Evolutionary conservation across 2,329 filamentous ascomycete species (phyloP), one percentile per base, ranked within the genome.

Genomic region (Sphaerulina populicola): DNA sequence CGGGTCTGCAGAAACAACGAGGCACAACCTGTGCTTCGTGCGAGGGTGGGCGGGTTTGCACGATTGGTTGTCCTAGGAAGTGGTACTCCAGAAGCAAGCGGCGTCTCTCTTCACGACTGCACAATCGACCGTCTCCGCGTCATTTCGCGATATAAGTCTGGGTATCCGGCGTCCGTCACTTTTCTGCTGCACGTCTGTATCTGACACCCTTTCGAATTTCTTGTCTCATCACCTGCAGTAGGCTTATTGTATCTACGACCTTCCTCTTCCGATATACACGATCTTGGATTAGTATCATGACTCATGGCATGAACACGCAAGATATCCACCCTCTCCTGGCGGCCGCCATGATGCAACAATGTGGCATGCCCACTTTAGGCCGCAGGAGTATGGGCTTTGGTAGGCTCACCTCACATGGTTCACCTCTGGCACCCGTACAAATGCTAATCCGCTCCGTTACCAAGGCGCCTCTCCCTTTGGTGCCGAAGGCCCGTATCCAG

Each of bases 381-480:
- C 39, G 52, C 35, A 50, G 47, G 36, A 40, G 40, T n/a, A 44
- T 50, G 44, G 52, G 52, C 12, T 49, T 43, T 41, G 52, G 52
- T 54, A 47, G 4, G 15, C 12, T 21, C 33, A 2, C 14, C n/a
- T 30, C 6, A 3, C 21, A 27, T 7, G 3, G 6, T 27, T 7
- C 6, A 6, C 4, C 23, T 27, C 23, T 27, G 23, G 4, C 23
- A 27, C 23, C 6, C 23, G 23, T 27, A 27, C 23, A 27, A 27
- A 27, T 27, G 23, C 23, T 27, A 27, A 15, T 23, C 10, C 35
- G 37, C 39, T 38, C 39, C 9, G 8, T 38, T 15, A 44, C 15
- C 10, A 30, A 58, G 56, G 56, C 12, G 44, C 52, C 9, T 54
- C 53, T 10, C 52, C 49, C 9, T 49, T 51, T 18, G 49, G 45